A percentile compares a stretch with the other conserved stretches of the same genome.
Evolutionary conservation across 768 basidiomycete genomes (phyloP).

Genomic region (Pluteus cervinus): DNA sequence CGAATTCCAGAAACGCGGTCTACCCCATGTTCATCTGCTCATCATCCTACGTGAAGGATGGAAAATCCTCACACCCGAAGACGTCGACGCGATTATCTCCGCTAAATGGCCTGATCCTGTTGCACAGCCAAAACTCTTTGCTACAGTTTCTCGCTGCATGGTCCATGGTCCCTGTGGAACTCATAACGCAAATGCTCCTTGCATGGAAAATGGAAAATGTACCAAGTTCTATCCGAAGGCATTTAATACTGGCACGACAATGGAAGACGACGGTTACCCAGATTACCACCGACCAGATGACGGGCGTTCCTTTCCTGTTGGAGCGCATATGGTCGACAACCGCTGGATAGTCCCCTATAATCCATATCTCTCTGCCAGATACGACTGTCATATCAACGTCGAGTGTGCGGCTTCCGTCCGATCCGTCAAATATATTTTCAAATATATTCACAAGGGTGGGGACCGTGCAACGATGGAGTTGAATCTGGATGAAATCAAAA

Average conservation of each 20-base stretch:
- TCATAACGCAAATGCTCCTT: conserved; percentile 21
- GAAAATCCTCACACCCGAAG: conserved; percentile 23
- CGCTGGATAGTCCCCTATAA: conserved; percentile 35
- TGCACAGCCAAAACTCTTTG: conserved; percentile 26
- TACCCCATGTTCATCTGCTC: conserved; percentile 46
- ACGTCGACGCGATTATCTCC: conserved; percentile 32
- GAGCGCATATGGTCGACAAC: conserved; percentile 24
- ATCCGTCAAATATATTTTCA: conserved; percentile 38
- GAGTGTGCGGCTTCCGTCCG: conserved; percentile 31
- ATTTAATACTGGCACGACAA: conserved; percentile 25
- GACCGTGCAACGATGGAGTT: conserved; percentile 27
- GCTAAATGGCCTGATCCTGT: conserved; percentile 31
- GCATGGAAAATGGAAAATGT: conserved; percentile 30
- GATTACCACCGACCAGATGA: conserved; percentile 27
- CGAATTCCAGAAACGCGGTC: conserved; percentile 49
- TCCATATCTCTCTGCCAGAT: conserved; percentile 24
- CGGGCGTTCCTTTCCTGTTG: conserved; percentile 22
- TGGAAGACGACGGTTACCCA: conserved; percentile 36
- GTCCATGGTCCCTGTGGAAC: conserved; percentile 32
- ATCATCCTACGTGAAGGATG: conserved; percentile 28
- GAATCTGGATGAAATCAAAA: conserved; percentile 31
- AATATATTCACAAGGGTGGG: conserved; percentile 44
- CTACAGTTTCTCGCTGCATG: conserved; percentile 27
- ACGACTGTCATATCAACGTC: conserved; percentile 40
- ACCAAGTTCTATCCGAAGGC: conserved; percentile 24